These are phyloP conservation scores for Hymenoscyphus linearis DNA, from an alignment of 2,329 filamentous ascomycete species.

Conservation along the genomic window DNA sequence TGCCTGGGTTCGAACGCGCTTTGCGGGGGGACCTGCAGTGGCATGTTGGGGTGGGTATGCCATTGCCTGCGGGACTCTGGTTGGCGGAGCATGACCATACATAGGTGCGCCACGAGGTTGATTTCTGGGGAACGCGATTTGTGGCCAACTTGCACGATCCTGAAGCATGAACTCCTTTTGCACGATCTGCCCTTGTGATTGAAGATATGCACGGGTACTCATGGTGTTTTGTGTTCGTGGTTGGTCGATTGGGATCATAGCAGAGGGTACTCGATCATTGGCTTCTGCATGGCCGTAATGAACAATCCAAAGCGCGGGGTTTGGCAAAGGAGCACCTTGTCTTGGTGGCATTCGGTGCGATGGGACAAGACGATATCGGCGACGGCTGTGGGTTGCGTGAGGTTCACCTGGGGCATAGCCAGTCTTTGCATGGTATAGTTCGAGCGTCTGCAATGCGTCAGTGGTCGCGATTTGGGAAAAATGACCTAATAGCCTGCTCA, in stretches of 20 bases:
- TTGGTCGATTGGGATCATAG: conserved; percentile 59
- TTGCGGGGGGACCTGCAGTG: conserved; percentile 45
- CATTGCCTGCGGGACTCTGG: conserved; percentile 46
- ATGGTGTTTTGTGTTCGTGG: conserved; percentile 56
- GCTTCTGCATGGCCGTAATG: conserved; percentile 80
- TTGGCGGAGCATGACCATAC: conserved; percentile 24
- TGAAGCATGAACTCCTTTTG: conserved; percentile 94
- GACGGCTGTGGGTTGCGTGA: conserved; percentile 69
- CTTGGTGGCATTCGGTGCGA: conserved; percentile 55
- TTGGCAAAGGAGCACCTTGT: conserved; percentile 63
- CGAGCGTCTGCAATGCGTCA: conserved; percentile 59
- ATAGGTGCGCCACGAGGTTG: conserved; percentile 33
- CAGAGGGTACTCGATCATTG: conserved; percentile 65
- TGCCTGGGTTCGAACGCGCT: conserved; percentile 39
- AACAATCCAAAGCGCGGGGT: conserved; percentile 83
- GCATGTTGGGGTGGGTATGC: conserved; percentile 51
- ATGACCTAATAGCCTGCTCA: not conserved
- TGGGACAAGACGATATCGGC: conserved; percentile 80
- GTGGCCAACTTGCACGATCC: conserved; percentile 86
- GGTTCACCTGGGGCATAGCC: conserved; percentile 76
- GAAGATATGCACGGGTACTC: conserved; percentile 58
- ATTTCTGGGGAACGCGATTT: conserved; percentile 63
- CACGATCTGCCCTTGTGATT: conserved; percentile 72
- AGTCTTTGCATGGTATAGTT: conserved; percentile 77
- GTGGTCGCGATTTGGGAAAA: not conserved